These are phyloP conservation scores for Diphasiastrum complanatum DNA, from an alignment of 83 land plant genomes.

Conservation along the genomic window DNA sequence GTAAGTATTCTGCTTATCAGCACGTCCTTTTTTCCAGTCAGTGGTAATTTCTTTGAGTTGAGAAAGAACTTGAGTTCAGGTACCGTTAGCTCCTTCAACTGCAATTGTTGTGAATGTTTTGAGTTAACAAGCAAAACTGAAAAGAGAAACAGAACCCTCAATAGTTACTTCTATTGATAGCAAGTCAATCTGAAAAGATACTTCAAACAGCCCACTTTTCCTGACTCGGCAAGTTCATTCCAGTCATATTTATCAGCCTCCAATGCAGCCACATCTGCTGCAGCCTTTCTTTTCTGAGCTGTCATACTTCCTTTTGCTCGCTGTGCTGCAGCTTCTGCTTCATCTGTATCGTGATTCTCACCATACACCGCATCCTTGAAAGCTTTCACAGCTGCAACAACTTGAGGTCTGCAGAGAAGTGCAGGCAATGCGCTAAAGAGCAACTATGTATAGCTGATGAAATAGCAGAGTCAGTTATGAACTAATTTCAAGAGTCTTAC, in stretches of 20 bases:
- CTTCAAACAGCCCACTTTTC: constrained; percentile 45
- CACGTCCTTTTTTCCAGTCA: constrained; percentile 74
- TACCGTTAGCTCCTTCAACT: constrained; percentile 82
- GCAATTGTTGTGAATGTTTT: constrained; percentile 24
- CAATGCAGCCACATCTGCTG: constrained; percentile 53
- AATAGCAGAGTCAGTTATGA: neutral
- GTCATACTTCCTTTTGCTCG: constrained; percentile 45
- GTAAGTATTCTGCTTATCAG: constrained; percentile 70
- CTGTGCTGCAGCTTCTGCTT: constrained; percentile 27
- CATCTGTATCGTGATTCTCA: constrained; percentile 56
- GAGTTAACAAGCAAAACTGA: neutral
- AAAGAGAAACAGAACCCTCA: neutral
- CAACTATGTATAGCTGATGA: neutral
- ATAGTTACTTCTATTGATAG: too few relatives aligned
- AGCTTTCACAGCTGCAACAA: constrained; percentile 48
- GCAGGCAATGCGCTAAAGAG: neutral
- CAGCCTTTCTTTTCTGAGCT: constrained; percentile 68
- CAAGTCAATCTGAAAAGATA: neutral
- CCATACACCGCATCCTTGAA: constrained; percentile 84
- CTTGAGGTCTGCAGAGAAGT: constrained; percentile 42
- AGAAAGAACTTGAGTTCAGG: constrained; percentile 69
- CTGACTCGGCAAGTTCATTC: constrained; percentile 79
- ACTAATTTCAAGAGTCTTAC: neutral
- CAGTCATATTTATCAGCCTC: constrained; percentile 61
- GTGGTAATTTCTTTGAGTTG: constrained; percentile 55